phyloP scores from a whole-genome alignment of 306 rosid species.

The Quercus rubra region DNA sequence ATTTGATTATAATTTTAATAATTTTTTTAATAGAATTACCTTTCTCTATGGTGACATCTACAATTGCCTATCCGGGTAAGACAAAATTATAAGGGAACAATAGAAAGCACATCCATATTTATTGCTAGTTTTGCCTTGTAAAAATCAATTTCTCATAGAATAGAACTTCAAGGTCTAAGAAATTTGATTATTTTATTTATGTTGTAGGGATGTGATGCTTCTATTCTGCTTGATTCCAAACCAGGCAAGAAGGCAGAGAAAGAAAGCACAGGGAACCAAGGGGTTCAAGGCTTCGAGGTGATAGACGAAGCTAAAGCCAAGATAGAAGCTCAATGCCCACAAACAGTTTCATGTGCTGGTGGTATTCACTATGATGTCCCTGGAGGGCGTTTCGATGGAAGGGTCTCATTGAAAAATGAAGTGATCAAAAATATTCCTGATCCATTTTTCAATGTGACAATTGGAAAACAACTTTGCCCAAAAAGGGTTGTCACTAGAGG shows the following conservation, averaged over 20 bases:
- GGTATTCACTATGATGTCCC: slow-evolving; percentile 7
- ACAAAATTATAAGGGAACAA: too few relatives aligned
- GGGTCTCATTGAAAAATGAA: not conserved
- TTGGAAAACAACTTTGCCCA: not conserved
- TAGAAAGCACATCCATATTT: not conserved
- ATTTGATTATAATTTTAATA: too few relatives aligned
- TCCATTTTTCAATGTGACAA: not conserved
- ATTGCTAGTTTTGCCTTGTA: slow-evolving; percentile 1
- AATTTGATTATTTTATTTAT: not conserved
- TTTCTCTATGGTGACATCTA: too few relatives aligned
- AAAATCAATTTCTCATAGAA: not conserved
- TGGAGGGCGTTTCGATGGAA: not conserved
- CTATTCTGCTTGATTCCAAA: not conserved
- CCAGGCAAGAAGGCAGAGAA: not conserved
- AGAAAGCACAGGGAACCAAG: not conserved
- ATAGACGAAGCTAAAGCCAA: slow-evolving; percentile 1
- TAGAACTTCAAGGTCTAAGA: not conserved
- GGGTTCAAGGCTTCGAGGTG: not conserved
- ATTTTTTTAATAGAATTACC: too few relatives aligned
- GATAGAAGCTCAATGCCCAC: slow-evolving; percentile 4
- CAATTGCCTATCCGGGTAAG: too few relatives aligned
- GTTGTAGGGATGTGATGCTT: slow-evolving; percentile 11
- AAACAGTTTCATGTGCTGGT: slow-evolving; percentile 1
- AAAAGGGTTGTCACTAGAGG: slow-evolving; percentile 8
- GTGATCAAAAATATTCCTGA: slow-evolving; percentile 4